Evolutionary conservation across 352 stramenopile species (phyloP).

Genomic region (Phytophthora agathidicida): DNA sequence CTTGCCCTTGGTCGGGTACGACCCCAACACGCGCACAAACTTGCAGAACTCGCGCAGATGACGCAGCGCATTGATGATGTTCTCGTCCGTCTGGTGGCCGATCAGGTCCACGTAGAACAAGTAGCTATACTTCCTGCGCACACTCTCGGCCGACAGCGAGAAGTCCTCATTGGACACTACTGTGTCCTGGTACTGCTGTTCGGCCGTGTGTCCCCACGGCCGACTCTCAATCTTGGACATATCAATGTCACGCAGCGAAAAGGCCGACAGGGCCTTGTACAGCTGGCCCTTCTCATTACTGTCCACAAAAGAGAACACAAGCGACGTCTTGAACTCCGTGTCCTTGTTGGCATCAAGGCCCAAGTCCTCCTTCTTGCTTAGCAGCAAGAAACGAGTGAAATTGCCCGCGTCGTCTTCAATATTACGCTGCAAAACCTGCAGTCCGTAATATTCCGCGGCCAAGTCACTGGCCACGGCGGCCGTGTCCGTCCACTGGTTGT

Average conservation of each 20-base stretch:
- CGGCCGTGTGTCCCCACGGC: slow-evolving; percentile 68
- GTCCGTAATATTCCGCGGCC: slow-evolving; percentile 93
- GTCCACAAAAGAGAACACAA: slow-evolving; percentile 84
- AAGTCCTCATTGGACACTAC: slow-evolving; percentile 86
- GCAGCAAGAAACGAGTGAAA: slow-evolving; percentile 92
- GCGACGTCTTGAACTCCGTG: slow-evolving; percentile 81
- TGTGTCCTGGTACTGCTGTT: slow-evolving; percentile 52
- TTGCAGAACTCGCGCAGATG: slow-evolving; percentile 88
- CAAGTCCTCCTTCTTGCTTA: slow-evolving; percentile 71
- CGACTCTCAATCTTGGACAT: slow-evolving; percentile 83
- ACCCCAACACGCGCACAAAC: slow-evolving; percentile 90
- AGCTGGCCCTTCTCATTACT: slow-evolving; percentile 73
- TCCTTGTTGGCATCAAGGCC: slow-evolving; percentile 37
- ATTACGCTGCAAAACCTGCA: slow-evolving; percentile 82
- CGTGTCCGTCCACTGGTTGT: slow-evolving; percentile 84
- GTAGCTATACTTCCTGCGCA: slow-evolving; percentile 77
- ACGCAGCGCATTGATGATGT: slow-evolving; percentile 78
- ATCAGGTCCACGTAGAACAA: slow-evolving; percentile 86
- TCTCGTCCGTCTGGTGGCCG: slow-evolving; percentile 76
- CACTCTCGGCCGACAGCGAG: slow-evolving; percentile 87
- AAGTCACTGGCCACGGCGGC: slow-evolving; percentile 96
- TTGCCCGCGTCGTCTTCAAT: slow-evolving; percentile 75
- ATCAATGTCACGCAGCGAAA: slow-evolving; percentile 78
- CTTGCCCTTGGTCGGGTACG: slow-evolving; percentile 83
- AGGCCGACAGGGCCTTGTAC: slow-evolving; percentile 75